These are phyloP conservation scores for Gentiana straminea DNA, from an alignment of 257 asterid genomes.

Conservation along the genomic window DNA sequence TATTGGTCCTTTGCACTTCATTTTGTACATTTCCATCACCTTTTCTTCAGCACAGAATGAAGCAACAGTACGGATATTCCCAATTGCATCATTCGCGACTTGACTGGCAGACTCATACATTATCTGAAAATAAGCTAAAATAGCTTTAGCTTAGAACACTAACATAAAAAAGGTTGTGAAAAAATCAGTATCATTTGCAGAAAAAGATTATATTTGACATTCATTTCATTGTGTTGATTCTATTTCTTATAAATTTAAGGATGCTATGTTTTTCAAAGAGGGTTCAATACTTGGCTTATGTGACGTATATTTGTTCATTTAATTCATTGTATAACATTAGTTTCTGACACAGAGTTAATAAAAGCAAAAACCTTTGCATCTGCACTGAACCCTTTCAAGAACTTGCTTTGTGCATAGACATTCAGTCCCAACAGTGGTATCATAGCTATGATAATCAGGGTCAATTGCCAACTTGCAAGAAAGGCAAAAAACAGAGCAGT, in stretches of 20 bases:
- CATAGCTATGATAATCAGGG: conserved; percentile 58
- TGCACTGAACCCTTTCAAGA: conserved; percentile 67
- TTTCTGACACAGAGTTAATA: too few species aligned
- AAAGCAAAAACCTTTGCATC: conserved; percentile 57
- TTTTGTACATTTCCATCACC: conserved; percentile 60
- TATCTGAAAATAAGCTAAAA: conserved; percentile 26
- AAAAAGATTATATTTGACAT: too few species aligned
- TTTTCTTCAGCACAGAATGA: conserved; percentile 89
- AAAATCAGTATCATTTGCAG: not conserved
- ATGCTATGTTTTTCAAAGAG: too few species aligned
- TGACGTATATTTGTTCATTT: too few species aligned
- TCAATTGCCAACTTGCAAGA: conserved; percentile 62
- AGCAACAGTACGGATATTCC: conserved; percentile 42
- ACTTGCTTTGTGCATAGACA: conserved; percentile 51
- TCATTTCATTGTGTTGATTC: too few species aligned
- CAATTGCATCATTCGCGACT: conserved; percentile 60
- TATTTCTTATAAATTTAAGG: too few species aligned
- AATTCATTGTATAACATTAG: too few species aligned
- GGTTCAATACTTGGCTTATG: too few species aligned
- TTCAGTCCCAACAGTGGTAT: conserved; percentile 58
- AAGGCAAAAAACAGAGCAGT: conserved; percentile 66
- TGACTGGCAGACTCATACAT: conserved; percentile 92
- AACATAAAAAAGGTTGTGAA: not conserved
- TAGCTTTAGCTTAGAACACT: conserved; percentile 1
- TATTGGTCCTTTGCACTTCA: conserved; percentile 62